A percentile compares a stretch with the other conserved stretches of the same genome.
Evolutionary conservation across 352 stramenopile genomes (phyloP).

Genomic region (Phytophthora pinifolia): DNA sequence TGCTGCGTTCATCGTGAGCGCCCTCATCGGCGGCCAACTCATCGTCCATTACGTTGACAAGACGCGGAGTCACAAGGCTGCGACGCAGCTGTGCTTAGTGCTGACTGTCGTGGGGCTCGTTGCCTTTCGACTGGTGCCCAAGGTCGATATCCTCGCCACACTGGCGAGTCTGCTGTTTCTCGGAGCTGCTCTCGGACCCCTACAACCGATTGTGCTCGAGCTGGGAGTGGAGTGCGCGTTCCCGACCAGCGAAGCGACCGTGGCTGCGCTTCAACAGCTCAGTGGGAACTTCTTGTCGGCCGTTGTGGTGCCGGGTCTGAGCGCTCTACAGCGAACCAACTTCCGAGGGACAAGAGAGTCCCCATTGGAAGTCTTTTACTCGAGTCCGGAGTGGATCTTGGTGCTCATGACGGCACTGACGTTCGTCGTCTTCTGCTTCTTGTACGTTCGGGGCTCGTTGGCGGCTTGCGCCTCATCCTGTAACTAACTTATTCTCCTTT

Average conservation of each 20-base stretch:
- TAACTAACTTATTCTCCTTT: no score
- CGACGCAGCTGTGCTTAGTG: slow-evolving; percentile 50
- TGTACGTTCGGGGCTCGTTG: slow-evolving; percentile 30
- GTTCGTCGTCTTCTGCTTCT: slow-evolving; percentile 52
- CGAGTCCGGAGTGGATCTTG: slow-evolving; percentile 55
- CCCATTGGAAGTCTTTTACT: slow-evolving; percentile 42
- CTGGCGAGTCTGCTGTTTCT: slow-evolving; percentile 45
- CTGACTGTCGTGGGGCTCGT: slow-evolving; percentile 36
- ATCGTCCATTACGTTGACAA: slow-evolving; percentile 61
- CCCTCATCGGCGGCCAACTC: slow-evolving; percentile 57
- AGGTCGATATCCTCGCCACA: slow-evolving; percentile 26
- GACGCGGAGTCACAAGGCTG: slow-evolving; percentile 47
- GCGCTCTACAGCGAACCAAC: slow-evolving; percentile 42
- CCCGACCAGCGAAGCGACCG: slow-evolving; percentile 70
- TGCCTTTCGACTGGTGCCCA: slow-evolving; percentile 41
- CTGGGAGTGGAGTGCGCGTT: slow-evolving; percentile 70
- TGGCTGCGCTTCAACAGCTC: slow-evolving; percentile 70
- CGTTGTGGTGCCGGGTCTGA: slow-evolving; percentile 48
- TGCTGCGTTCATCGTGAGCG: slow-evolving; percentile 68
- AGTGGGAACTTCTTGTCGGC: slow-evolving; percentile 73
- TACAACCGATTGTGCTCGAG: slow-evolving; percentile 67
- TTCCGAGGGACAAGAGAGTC: slow-evolving; percentile 31
- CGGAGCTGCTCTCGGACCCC: slow-evolving; percentile 52
- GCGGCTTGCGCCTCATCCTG: no score
- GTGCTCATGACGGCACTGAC: slow-evolving; percentile 38